Percentiles rank a stretch among this genome's conserved stretches.
Conservation (phyloP, 2,329 filamentous ascomycete genomes). For the Polytolypa hystricis region DNA sequence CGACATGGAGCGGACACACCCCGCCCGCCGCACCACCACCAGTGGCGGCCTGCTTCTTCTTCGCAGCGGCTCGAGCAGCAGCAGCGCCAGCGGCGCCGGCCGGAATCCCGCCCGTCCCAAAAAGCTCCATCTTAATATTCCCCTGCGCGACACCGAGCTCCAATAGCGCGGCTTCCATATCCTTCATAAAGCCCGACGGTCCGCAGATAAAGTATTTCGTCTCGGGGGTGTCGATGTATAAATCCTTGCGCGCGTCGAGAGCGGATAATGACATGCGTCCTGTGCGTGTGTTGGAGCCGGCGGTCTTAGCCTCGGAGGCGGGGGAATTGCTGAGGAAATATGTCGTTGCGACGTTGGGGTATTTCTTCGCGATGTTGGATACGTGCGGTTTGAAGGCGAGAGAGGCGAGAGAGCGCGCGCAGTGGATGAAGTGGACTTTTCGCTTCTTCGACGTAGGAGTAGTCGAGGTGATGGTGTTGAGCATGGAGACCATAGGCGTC, state of each 20-base stretch:
- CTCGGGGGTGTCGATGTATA: constrained; percentile 34
- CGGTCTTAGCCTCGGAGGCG: constrained; percentile 8
- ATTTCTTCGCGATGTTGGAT: not conserved
- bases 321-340: not conserved
- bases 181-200: constrained; percentile 31
- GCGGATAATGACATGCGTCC: constrained; percentile 46
- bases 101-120: constrained; percentile 9
- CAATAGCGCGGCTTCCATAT: constrained; percentile 14
- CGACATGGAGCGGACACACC: no score
- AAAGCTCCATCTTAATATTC: constrained; percentile 20
- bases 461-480: constrained; percentile 39
- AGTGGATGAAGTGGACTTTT: constrained; percentile 15
- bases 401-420: constrained; percentile 11
- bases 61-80: not conserved
- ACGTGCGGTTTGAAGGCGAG: constrained; percentile 4
- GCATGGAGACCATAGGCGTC: constrained; percentile 46
- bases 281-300: constrained; percentile 41
- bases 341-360: not conserved
- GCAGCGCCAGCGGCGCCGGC: no score
- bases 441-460: constrained; percentile 31
- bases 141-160: constrained; percentile 14
- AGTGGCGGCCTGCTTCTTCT: not conserved
- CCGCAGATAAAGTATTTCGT: constrained; percentile 60
- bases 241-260: constrained; percentile 40
- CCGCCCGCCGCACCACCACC: not conserved